Evolutionary conservation across 129 eudicot genomes (phyloP).

Genomic region (Lactuca sativa): DNA sequence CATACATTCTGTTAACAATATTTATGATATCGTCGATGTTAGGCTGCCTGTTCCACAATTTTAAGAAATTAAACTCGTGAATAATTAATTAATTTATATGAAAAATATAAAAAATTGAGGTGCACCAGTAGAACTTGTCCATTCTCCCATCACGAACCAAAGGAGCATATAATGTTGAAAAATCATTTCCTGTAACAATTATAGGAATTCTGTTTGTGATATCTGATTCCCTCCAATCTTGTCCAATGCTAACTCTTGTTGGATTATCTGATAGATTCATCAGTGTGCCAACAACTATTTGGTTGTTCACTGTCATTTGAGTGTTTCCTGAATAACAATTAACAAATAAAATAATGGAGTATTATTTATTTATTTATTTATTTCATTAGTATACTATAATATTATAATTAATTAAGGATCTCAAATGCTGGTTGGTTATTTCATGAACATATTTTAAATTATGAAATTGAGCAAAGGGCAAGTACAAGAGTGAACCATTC

Average conservation of each 20-base stretch:
- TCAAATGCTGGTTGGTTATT: constrained; percentile 5
- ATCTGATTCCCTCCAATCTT: constrained; percentile 86
- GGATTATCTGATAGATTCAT: constrained; percentile 97
- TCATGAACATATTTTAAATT: constrained; percentile 10
- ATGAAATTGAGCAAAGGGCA: constrained; percentile 13
- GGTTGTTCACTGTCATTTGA: constrained; percentile 98
- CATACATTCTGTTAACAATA: constrained; percentile 88
- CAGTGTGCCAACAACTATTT: constrained; percentile 89
- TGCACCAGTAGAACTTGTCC: constrained; percentile 95
- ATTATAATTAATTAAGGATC: constrained; percentile 4
- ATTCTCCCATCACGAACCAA: constrained; percentile 97
- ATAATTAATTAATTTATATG: neutral
- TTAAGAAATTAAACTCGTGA: constrained; percentile 11
- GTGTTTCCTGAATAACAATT: constrained; percentile 65
- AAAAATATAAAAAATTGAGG: neutral
- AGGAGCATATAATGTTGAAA: constrained; percentile 90
- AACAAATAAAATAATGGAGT: constrained; percentile 7
- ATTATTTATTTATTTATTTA: too few species aligned
- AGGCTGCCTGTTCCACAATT: constrained; percentile 79
- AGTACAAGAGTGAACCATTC: constrained; percentile 31
- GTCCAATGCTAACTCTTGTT: constrained; percentile 93
- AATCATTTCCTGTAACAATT: constrained; percentile 93
- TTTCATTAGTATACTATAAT: too few species aligned
- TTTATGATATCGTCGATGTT: constrained; percentile 84
- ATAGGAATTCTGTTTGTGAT: constrained; percentile 76